phyloP scores from a whole-genome alignment of 2,329 filamentous ascomycete genomes.

The Cercospora sojina region DNA sequence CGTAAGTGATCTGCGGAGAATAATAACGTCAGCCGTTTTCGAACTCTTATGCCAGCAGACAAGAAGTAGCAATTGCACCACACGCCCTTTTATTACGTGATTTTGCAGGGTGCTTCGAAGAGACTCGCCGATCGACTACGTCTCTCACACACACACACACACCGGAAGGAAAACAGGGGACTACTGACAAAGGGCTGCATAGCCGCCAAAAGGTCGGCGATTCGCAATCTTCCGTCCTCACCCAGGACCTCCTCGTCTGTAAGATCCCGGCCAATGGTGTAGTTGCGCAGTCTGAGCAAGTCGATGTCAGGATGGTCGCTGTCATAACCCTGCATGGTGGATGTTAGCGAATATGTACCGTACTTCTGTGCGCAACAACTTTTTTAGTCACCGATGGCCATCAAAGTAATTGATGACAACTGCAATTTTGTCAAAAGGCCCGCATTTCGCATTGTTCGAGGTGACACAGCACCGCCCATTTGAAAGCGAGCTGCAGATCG shows the following conservation, averaged over 20 bases:
- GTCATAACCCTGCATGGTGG: slow-evolving; percentile 62
- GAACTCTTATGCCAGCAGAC: background rate
- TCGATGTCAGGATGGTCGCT: slow-evolving; percentile 75
- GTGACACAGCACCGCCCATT: background rate
- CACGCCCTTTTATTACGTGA: background rate
- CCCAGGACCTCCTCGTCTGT: slow-evolving; percentile 64
- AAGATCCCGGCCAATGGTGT: slow-evolving; percentile 68
- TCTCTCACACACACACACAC: background rate
- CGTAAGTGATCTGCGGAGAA: slow-evolving; percentile 47
- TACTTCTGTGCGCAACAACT: background rate
- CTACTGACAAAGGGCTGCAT: slow-evolving; percentile 77
- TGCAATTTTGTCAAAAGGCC: background rate
- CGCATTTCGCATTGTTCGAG: background rate
- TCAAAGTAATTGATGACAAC: background rate
- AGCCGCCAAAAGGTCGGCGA: slow-evolving; percentile 63
- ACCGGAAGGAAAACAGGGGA: background rate
- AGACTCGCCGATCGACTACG: background rate
- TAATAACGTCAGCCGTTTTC: background rate
- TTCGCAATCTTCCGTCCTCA: slow-evolving; percentile 61
- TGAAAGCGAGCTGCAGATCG: background rate
- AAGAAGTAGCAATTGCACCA: background rate
- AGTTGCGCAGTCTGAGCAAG: slow-evolving; percentile 76
- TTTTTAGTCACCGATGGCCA: background rate
- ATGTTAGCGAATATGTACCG: slow-evolving; percentile 9
- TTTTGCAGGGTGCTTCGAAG: background rate